Evolutionary conservation across 2,329 filamentous ascomycete genomes (phyloP), one percentile per base, ranked within the genome.

Genomic region (Fusarium metavorans): DNA sequence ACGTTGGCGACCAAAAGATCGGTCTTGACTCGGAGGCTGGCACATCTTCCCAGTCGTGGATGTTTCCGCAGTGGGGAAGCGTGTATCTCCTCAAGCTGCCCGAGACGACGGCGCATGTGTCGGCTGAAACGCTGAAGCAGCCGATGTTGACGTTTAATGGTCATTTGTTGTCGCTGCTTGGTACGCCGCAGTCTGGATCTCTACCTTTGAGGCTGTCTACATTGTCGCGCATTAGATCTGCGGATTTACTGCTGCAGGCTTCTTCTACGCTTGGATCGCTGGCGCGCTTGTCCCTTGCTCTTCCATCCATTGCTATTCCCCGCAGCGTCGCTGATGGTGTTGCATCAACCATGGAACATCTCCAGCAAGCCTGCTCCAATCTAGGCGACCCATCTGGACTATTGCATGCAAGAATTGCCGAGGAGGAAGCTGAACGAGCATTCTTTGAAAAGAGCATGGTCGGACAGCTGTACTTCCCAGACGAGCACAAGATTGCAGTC

Each of bases 361-460:
- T 99, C 2, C 89, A 94, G 34, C 87, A 90, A 54, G 93, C 95
- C 1, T 98, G 96, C 80, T 87, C 91, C 27, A 90, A 91, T 63
- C 87, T 98, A 3, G 90, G 90, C 39, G 87, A 86, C 0, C 84
- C 85, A 0, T 88, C 92, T 32, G 95, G 95, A 0, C 85, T 99
- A 43, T 89, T 92, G 72, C 92, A 96, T 81, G 96, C 96, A 0
- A 90, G 94, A 11, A 91, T 95, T 56, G 97, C 97, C 7, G 95
- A 98, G 83, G 89, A 91, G 4, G 95, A 97, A 80, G 96, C 95
- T 0, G 97, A 99, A 82, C 92, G 93, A 70, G 96, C 96, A 0
- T 99, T 99, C 83, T 99, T 99, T 77, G 97, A 99, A 84, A 97
- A 97, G 84, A 97, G 94, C 80, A 99, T 99, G 97, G 97, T 99